Evolutionary conservation across 2,329 filamentous ascomycete species (phyloP).

Genomic region (Epichloe festucae): DNA sequence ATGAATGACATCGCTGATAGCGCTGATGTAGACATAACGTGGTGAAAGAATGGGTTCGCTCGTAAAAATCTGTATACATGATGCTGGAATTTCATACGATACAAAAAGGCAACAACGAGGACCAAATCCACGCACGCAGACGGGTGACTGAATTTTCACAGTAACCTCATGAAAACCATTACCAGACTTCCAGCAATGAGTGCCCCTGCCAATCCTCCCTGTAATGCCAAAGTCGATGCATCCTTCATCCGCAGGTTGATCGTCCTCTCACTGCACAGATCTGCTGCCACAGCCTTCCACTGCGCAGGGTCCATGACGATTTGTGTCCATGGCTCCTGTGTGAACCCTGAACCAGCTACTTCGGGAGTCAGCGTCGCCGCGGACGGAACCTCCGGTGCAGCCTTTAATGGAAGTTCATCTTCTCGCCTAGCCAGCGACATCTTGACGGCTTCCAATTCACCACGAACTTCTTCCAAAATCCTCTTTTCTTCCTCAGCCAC

Average conservation of each 20-base stretch:
- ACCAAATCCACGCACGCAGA: conserved; percentile 6
- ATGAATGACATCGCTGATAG: too few relatives aligned
- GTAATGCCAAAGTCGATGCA: conserved; percentile 53
- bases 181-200: conserved; percentile 42
- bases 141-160: conserved; percentile 6
- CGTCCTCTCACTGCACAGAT: conserved; percentile 53
- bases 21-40: too few relatives aligned
- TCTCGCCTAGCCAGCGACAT: conserved; percentile 15
- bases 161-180: conserved; percentile 29
- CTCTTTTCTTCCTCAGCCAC: conserved; percentile 68
- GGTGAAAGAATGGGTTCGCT: not conserved
- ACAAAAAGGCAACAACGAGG: not conserved
- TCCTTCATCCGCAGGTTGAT: conserved; percentile 56
- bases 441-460: conserved; percentile 26
- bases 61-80: not conserved
- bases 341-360: not conserved
- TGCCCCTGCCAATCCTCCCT: conserved; percentile 55
- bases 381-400: conserved; percentile 4
- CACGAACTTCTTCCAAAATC: conserved; percentile 34
- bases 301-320: conserved; percentile 25
- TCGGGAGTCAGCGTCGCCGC: not conserved
- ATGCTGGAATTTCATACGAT: not conserved
- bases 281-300: conserved; percentile 37
- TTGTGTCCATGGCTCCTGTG: conserved; percentile 27
- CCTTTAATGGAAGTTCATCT: conserved; percentile 6